Evolutionary conservation across 2,329 filamentous ascomycete genomes (phyloP), one percentile per base, ranked within the genome.

Genomic region (Venturia oleaginea): DNA sequence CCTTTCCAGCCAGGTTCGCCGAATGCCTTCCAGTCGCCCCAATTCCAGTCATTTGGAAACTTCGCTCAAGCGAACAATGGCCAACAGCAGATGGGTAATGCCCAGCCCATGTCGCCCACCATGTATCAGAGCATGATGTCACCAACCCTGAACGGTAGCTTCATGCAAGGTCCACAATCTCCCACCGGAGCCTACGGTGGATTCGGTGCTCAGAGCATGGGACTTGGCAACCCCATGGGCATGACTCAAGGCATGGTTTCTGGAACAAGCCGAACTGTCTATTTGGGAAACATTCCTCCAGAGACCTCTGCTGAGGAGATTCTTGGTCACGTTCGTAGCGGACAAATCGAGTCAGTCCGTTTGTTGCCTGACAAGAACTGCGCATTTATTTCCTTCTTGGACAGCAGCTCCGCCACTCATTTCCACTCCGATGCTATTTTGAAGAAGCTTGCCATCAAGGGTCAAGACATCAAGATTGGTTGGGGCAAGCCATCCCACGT

Each of bases 381-480:
- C 74, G 94, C 94, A 65, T 99, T 99, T 82, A 97, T 99, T 75
- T 99, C 94, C 8, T 99, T 99, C 81, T 83, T 99, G 69, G 94
- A 99, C 73, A 92, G 92, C 71, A 96, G 92, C 79, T 97, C 94
- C 37, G 94, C 94, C 65, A 97, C 93, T 27, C 94, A 99, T 76
- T 99, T 99, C 80, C 94, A 99, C 81, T 99, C 94, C 24, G 94
- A 99, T 82, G 94, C 94, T 70, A 99, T 99, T 78, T 85, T 99
- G 84, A 99, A 99, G 83, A 99, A 97, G 83, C 86, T 99, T 74
- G 92, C 92, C 71, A 96, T 99, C 80, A 92, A 96, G 78, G 93
- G 93, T 32, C 94, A 97, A 80, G 94, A 99, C 76, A 97, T 99
- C 81, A 99, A 99, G 83, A 92, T 99, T 71, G 94, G 94, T 67